Base-by-base conservation (phyloP, 192 early-diverging fungal genomes). In the Umbelopsis vinacea region DNA sequence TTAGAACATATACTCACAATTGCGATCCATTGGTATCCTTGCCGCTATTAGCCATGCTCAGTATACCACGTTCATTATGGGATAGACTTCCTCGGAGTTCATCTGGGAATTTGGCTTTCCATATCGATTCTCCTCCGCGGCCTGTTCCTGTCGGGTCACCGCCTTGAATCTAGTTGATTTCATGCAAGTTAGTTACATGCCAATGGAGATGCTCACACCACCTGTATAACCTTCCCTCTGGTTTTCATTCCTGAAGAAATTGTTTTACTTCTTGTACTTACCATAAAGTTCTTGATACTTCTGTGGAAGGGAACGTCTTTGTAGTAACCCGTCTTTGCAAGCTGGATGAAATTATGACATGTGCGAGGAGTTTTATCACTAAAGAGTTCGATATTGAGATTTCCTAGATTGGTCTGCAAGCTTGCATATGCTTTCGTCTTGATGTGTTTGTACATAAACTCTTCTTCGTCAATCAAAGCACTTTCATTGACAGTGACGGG, bases 11-110 rank as follows among this genome's bases (percentile, higher is more conserved):
- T 60, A 77, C 83, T 86, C 79, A 88, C 87, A 90, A 85, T 76
- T 90, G 95, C 1, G 93, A 95, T 12, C 84, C 82, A 75, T 99
- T 99, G 22, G 97, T 98, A 53, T 94, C 86, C 45, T 90, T 89
- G 21, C 97, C 97, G 33, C 88, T 87, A 81, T 99, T 99, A 3
- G 97, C 97, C 97, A 99, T 98, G 26, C 90, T 92, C 47, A 99
- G 83, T 17, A 97, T 79, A 7, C 97, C 97, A 23, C 94, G 87
- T 23, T 80, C 88, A 23, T 90, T 86, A 74, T 98, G 97, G 15
- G 88, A 87, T 38, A 92, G 73, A 57, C 86, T 90, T 12, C 84
- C 77, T 48, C 76, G 77, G 55, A 93, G 83, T 68, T 94, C 93
- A 79, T 93, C 92, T 23, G 81, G 79, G 66, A 94, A 94, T 29